Evolutionary conservation across 345 rosid species (phyloP).

Genomic region (Hibiscus mutabilis): DNA sequence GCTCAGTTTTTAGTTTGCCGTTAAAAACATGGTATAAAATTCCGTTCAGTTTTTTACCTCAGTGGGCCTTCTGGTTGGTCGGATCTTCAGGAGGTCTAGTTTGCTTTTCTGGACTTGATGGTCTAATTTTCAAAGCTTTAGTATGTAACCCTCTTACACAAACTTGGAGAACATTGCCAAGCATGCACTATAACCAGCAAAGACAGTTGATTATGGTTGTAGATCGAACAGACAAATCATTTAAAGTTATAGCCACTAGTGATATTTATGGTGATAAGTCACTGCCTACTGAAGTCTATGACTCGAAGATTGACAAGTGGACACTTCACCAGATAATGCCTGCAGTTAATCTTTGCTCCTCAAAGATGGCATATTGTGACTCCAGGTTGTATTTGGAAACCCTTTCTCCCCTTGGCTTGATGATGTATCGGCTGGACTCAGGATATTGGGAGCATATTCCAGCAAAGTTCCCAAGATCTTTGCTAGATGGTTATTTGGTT

Average conservation of each 20-base stretch:
- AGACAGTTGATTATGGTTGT: conserved; percentile 87
- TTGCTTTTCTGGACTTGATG: conserved; percentile 92
- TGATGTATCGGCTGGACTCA: conserved; percentile 75
- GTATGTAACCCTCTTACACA: conserved; percentile 92
- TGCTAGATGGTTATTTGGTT: conserved; percentile 88
- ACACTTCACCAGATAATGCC: conserved; percentile 85
- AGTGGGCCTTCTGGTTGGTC: conserved; percentile 93
- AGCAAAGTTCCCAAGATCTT: conserved; percentile 84
- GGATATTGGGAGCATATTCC: conserved; percentile 39
- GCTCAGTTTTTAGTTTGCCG: conserved; percentile 90
- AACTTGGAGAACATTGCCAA: conserved; percentile 70
- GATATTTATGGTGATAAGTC: conserved; percentile 85
- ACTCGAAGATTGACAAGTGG: conserved; percentile 76
- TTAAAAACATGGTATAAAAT: conserved; percentile 86
- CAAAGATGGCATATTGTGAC: conserved; percentile 87
- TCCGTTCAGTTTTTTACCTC: conserved; percentile 79
- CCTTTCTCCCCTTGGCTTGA: conserved; percentile 92
- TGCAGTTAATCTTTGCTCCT: conserved; percentile 87
- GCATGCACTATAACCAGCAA: conserved; percentile 83
- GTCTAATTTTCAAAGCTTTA: conserved; percentile 64
- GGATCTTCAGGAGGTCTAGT: conserved; percentile 91
- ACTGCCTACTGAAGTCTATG: conserved; percentile 87
- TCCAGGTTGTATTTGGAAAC: conserved; percentile 37
- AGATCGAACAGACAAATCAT: conserved; percentile 62
- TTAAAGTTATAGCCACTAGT: conserved; percentile 83